Base-by-base conservation (phyloP, 441 rosid species). In the Capsella rubella region DNA sequence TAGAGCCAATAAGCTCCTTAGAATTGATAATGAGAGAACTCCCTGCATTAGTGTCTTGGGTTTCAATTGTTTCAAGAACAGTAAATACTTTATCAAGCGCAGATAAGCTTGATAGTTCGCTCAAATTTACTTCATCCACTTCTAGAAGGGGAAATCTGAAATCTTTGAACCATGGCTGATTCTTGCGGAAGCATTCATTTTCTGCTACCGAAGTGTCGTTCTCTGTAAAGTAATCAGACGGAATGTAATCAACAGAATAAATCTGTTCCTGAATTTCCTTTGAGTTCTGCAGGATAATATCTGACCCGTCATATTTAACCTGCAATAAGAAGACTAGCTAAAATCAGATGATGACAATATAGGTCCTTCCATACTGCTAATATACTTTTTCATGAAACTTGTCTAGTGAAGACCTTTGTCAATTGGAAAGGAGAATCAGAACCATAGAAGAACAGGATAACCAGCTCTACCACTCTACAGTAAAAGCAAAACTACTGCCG, bases 141-240 rank as follows among this genome's bases (percentile, higher is more conserved):
- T 96, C 99, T 50, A 91, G 74, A 74, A 87, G 73, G 27, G 94
- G 95, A 80, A 89, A 89, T 28, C 64, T 60, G 45, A 43, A 58
- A 77, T 62, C 74, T 42, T 75, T 77, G 77, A 73, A 83, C 75
- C 77, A 80, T 49, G 53, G 59, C 47, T 45, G 81, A 71, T 79
- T 87, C 50, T 79, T 82, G 71, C 63, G 76, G 45, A 74, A 76
- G 77, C 82, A 74, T 64, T 87, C 89, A 72, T 84, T 87, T 73
- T 87, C 92, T 76, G 61, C 46, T 12, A 63, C 39, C 56, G 57
- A 76, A 64, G 75, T 71, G 35, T 72, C 76, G 57, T 76, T 73
- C 75, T 86, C 86, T 67, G 80, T 69, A 69, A 74, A 72, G 80
- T 78, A 78, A 70, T 83, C 87, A 61, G 84, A 79, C 78, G 84